Conservation (phyloP, 108 stramenopile species). For the Craspedostauros australis region DNA sequence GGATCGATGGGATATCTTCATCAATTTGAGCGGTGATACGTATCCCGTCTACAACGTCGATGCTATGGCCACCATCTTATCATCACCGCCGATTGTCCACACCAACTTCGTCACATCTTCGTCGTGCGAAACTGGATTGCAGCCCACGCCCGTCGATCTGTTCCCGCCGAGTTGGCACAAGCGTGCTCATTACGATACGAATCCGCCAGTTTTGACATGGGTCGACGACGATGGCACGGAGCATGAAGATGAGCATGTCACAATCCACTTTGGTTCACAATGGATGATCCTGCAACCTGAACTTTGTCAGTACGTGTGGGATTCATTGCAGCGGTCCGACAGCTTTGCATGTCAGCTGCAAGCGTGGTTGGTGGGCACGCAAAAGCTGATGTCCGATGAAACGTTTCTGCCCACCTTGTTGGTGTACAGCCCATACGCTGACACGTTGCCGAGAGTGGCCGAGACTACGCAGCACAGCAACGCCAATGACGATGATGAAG, state of each 20-base stretch:
- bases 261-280: conserved; percentile 82
- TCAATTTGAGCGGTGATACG: conserved; percentile 80
- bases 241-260: conserved; percentile 19
- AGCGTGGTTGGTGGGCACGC: conserved; percentile 42
- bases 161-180: conserved; percentile 85
- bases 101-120: conserved; percentile 82
- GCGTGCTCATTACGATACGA: conserved; percentile 62
- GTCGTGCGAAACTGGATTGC: conserved; percentile 75
- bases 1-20: conserved; percentile 71
- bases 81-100: conserved; percentile 2
- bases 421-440: conserved; percentile 49
- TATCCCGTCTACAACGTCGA: conserved; percentile 60
- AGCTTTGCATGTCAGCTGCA: conserved; percentile 54
- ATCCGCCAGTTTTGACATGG: conserved; percentile 37
- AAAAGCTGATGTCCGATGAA: conserved; percentile 84
- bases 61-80: conserved; percentile 38
- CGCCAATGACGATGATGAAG: conserved; percentile 8
- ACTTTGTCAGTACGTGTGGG: conserved; percentile 54
- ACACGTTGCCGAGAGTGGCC: conserved; percentile 49
- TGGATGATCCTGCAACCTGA: conserved; percentile 77
- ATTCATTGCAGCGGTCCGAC: conserved; percentile 46
- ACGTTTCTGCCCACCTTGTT: conserved; percentile 81
- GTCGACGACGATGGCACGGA: conserved; percentile 34
- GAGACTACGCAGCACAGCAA: not conserved
- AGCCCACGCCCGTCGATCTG: conserved; percentile 56